Percentiles rank a stretch among this genome's conserved stretches.
Evolutionary conservation across 202 grass and related monocot species (phyloP).

Genomic region (Hordeum pubiflorum): DNA sequence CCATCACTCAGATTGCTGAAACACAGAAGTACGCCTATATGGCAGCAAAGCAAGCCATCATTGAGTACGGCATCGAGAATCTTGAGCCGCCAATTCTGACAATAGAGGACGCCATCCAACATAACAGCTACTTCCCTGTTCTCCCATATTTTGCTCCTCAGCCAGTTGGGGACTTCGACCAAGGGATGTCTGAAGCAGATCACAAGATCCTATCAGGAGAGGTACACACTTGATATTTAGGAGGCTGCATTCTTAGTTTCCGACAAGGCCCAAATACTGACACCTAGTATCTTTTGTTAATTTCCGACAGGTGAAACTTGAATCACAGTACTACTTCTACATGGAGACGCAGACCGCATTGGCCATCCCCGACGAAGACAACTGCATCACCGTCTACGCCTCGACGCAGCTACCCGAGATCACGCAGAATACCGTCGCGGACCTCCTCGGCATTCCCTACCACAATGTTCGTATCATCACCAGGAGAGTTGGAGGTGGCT

Average conservation of each 20-base stretch:
- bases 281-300: neutral
- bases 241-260: neutral
- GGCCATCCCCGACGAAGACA: slow-evolving; percentile 72
- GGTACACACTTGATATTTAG: slow-evolving; percentile 15
- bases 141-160: slow-evolving; percentile 33
- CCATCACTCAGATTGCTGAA: slow-evolving; percentile 45
- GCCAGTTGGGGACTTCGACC: slow-evolving; percentile 45
- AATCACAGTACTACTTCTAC: slow-evolving; percentile 77
- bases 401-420: slow-evolving; percentile 42
- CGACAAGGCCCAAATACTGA: neutral
- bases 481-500: slow-evolving; percentile 64
- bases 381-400: slow-evolving; percentile 51
- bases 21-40: slow-evolving; percentile 65
- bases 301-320: slow-evolving; percentile 55
- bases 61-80: slow-evolving; percentile 53
- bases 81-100: slow-evolving; percentile 60
- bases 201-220: slow-evolving; percentile 57
- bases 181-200: slow-evolving; percentile 74
- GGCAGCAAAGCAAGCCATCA: slow-evolving; percentile 49
- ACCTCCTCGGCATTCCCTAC: slow-evolving; percentile 51
- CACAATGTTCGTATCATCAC: slow-evolving; percentile 67
- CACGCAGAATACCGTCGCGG: slow-evolving; percentile 42
- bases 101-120: slow-evolving; percentile 51
- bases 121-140: slow-evolving; percentile 33
- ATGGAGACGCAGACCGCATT: slow-evolving; percentile 54